Evolutionary conservation across 2,329 filamentous ascomycete genomes (phyloP).

Genomic region (Hymenoscyphus occultus): DNA sequence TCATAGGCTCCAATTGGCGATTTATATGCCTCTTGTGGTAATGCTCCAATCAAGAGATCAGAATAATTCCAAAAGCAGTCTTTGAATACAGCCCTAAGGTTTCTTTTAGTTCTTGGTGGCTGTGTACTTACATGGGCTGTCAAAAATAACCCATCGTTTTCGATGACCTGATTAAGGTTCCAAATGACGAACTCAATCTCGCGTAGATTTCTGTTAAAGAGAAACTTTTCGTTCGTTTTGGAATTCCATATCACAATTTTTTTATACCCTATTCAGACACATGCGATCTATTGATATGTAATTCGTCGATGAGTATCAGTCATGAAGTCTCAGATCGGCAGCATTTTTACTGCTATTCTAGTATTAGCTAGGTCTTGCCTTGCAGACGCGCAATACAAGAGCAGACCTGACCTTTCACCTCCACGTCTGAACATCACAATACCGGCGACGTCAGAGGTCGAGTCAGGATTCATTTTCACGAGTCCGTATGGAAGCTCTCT

Average conservation of each 20-base stretch:
- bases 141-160: background rate
- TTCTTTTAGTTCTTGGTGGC: background rate
- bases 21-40: background rate
- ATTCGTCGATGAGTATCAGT: background rate
- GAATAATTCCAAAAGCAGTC: background rate
- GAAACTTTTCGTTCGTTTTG: background rate
- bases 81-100: background rate
- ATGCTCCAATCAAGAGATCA: background rate
- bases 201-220: background rate
- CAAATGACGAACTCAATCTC: background rate
- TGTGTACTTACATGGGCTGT: background rate
- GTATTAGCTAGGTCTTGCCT: slow-evolving; percentile 40
- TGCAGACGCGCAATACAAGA: slow-evolving; percentile 38
- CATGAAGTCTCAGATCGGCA: background rate
- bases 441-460: slow-evolving; percentile 40
- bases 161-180: background rate
- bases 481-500: slow-evolving; percentile 16
- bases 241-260: background rate
- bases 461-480: slow-evolving; percentile 44
- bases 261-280: background rate
- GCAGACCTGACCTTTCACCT: slow-evolving; percentile 45
- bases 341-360: slow-evolving; percentile 10
- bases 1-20: background rate
- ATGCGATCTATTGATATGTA: background rate
- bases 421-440: slow-evolving; percentile 45